Evolutionary conservation across 345 rosid genomes (phyloP).

Genomic region (Ceriops zippeliana): DNA sequence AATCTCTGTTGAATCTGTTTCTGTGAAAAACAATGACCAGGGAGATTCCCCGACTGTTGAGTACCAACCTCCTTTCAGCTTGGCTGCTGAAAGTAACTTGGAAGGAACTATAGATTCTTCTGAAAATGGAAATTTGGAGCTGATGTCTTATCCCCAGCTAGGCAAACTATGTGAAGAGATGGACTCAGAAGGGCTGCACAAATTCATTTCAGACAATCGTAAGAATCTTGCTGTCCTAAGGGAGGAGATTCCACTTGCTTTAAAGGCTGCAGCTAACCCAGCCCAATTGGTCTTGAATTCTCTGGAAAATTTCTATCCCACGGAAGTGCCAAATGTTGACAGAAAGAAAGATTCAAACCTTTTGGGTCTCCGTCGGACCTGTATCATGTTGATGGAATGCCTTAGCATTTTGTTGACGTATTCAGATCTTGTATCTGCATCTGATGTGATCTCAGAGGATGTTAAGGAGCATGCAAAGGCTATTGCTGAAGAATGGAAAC

Average conservation of each 20-base stretch:
- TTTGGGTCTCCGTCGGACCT: constrained; percentile 90
- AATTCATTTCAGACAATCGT: constrained; percentile 94
- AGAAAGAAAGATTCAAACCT: constrained; percentile 88
- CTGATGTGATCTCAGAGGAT: constrained; percentile 57
- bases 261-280: constrained; percentile 75
- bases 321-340: constrained; percentile 53
- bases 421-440: constrained; percentile 40
- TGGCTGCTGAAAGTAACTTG: constrained; percentile 47
- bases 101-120: constrained; percentile 48
- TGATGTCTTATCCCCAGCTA: constrained; percentile 71
- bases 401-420: constrained; percentile 65
- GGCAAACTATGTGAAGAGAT: constrained; percentile 74
- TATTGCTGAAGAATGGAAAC: constrained; percentile 91
- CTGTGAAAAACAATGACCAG: constrained; percentile 37
- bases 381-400: constrained; percentile 99
- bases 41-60: constrained; percentile 28
- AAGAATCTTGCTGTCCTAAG: constrained; percentile 84
- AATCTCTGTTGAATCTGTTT: constrained; percentile 39
- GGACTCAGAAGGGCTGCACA: constrained; percentile 89
- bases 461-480: constrained; percentile 69
- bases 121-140: constrained; percentile 49
- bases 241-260: constrained; percentile 87
- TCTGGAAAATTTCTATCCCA: constrained; percentile 71
- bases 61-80: constrained; percentile 44
- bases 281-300: constrained; percentile 76